Evolutionary conservation across 2,329 filamentous ascomycete species (phyloP).

Genomic region (Aspergillus transmontanensis): DNA sequence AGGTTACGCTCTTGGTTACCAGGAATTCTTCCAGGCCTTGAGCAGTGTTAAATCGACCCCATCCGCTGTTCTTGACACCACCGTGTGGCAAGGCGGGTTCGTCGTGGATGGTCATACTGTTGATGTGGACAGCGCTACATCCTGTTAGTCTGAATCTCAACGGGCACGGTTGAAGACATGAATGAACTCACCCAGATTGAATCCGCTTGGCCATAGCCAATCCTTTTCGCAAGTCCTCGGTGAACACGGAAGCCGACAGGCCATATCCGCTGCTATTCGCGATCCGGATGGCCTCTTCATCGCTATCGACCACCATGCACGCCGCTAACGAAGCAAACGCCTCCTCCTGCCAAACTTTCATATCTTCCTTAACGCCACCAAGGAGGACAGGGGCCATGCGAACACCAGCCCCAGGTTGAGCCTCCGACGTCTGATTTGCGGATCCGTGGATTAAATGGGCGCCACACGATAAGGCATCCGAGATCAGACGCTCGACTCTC

Average conservation of each 20-base stretch:
- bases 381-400: conserved; percentile 67
- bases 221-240: conserved; percentile 62
- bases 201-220: conserved; percentile 61
- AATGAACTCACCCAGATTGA: conserved; percentile 59
- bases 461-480: conserved; percentile 31
- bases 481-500: conserved; percentile 40
- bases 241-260: conserved; percentile 71
- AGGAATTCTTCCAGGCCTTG: conserved; percentile 63
- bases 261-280: conserved; percentile 82
- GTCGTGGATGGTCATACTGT: conserved; percentile 66
- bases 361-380: conserved; percentile 64
- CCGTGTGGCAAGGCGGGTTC: conserved; percentile 64
- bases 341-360: conserved; percentile 74
- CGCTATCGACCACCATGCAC: conserved; percentile 61
- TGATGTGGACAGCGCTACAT: conserved; percentile 60
- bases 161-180: conserved; percentile 21
- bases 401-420: conserved; percentile 24
- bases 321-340: conserved; percentile 74
- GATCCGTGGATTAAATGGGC: conserved; percentile 36
- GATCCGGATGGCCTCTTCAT: conserved; percentile 68
- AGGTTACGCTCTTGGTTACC: conserved; percentile 65
- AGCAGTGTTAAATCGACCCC: conserved; percentile 58
- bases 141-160: conserved; percentile 4
- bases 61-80: conserved; percentile 63
- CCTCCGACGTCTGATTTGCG: conserved; percentile 2